A percentile compares a stretch with the other conserved stretches of the same genome.
Evolutionary conservation across 139 green algal species (phyloP).

Genomic region (Diplosphaera chodatii): DNA sequence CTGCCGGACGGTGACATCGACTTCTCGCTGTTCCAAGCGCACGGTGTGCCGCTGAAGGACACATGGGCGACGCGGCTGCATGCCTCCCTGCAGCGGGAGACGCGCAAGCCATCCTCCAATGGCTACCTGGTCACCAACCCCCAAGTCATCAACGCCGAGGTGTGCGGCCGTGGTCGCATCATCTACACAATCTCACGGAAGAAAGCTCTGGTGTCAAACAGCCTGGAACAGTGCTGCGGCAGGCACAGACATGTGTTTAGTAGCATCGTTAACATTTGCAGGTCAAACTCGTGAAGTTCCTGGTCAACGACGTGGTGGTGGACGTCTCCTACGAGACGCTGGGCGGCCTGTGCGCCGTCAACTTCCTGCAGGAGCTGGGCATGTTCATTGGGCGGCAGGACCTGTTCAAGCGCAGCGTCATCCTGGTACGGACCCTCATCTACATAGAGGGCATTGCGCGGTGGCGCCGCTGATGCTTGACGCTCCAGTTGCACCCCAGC

Average conservation of each 20-base stretch:
- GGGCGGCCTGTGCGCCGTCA: conserved; percentile 84
- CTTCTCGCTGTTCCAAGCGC: conserved; percentile 70
- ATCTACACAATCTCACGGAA: no score
- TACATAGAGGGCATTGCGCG: no score
- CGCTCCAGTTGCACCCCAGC: no score
- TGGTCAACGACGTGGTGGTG: conserved; percentile 94
- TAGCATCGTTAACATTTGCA: conserved; percentile 27
- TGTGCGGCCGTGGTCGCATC: no score
- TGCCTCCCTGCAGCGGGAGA: conserved; percentile 60
- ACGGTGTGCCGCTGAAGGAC: conserved; percentile 35
- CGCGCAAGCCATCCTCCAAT: conserved; percentile 30
- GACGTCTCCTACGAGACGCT: conserved; percentile 93
- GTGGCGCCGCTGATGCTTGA: no score
- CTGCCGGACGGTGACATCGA: conserved; percentile 97
- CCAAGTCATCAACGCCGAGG: conserved; percentile 85
- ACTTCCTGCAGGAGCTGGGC: conserved; percentile 89
- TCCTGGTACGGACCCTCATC: no score
- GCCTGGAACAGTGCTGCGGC: no score
- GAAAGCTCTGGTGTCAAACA: no score
- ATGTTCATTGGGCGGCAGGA: conserved; percentile 60
- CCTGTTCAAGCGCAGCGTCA: conserved; percentile 93
- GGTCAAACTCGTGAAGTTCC: conserved; percentile 92
- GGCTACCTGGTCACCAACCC: conserved; percentile 69
- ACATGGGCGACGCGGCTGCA: conserved; percentile 61
- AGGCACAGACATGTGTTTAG: no score